These are phyloP conservation scores for Trametes pubescens DNA, from an alignment of 1,284 basidiomycete species.

Conservation along the genomic window DNA sequence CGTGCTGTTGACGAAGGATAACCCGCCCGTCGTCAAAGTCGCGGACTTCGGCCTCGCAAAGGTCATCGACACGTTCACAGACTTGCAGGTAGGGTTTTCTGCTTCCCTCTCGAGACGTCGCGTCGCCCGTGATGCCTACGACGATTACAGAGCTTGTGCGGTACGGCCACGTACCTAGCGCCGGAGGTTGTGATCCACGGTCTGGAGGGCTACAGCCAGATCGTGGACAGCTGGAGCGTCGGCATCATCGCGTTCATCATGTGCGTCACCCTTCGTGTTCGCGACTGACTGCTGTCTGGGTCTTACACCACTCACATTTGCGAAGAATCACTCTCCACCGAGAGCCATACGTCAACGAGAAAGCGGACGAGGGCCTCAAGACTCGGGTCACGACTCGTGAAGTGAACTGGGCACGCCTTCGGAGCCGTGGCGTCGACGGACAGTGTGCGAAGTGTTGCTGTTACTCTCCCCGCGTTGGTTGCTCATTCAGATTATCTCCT, in stretches of 20 bases:
- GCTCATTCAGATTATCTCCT: not conserved
- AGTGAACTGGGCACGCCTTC: conserved; percentile 70
- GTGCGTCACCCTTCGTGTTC: conserved; percentile 50
- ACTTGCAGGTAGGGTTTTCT: conserved; percentile 60
- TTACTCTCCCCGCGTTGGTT: not conserved
- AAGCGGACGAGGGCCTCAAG: conserved; percentile 58
- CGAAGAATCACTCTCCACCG: conserved; percentile 71
- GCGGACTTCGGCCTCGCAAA: conserved; percentile 96
- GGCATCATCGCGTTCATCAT: conserved; percentile 91
- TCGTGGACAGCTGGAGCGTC: conserved; percentile 93
- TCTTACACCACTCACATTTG: not conserved
- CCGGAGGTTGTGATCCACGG: conserved; percentile 82
- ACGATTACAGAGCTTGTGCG: conserved; percentile 76
- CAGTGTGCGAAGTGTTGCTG: conserved; percentile 1
- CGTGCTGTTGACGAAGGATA: conserved; percentile 72
- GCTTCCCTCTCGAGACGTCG: not conserved
- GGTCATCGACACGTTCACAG: conserved; percentile 74
- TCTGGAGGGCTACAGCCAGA: conserved; percentile 76
- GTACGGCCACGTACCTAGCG: conserved; percentile 84
- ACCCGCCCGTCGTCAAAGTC: conserved; percentile 77
- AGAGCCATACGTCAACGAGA: conserved; percentile 73
- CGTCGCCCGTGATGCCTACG: not conserved
- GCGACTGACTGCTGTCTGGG: not conserved
- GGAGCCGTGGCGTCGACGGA: conserved; percentile 26
- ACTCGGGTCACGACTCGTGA: conserved; percentile 60